These are phyloP conservation scores for Neonectria ditissima DNA, from an alignment of 2,329 filamentous ascomycete genomes.

Conservation along the genomic window DNA sequence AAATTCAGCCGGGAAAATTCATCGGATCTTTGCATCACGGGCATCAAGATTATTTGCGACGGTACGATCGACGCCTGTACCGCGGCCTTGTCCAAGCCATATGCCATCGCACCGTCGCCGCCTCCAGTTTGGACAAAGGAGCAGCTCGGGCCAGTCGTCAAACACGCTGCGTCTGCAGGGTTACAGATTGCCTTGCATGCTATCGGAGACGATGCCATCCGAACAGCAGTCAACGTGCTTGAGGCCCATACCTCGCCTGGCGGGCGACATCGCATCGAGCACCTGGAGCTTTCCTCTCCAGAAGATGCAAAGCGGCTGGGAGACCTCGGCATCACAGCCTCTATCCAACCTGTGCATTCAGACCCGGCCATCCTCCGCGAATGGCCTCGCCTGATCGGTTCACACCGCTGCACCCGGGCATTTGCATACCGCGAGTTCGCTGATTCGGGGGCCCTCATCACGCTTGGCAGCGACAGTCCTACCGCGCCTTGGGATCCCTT, in stretches of 20 bases:
- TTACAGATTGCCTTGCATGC: constrained; percentile 40
- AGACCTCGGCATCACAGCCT: constrained; percentile 21
- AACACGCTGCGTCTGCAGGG: constrained; percentile 9
- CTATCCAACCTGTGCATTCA: constrained; percentile 22
- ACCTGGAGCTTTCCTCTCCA: constrained; percentile 19
- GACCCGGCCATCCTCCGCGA: constrained; percentile 22
- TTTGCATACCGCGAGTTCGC: constrained; percentile 71
- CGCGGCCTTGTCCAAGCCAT: constrained; percentile 66
- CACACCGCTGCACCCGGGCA: constrained; percentile 63
- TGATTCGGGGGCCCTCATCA: constrained; percentile 61
- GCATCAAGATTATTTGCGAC: constrained; percentile 72
- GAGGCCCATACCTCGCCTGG: constrained; percentile 13
- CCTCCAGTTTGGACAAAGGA: constrained; percentile 13
- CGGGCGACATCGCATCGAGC: constrained; percentile 24
- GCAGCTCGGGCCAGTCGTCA: constrained; percentile 14
- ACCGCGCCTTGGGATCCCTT: constrained; percentile 65
- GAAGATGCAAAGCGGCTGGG: constrained; percentile 24
- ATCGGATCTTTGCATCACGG: constrained; percentile 61
- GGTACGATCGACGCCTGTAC: constrained; percentile 73
- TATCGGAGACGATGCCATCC: constrained; percentile 25
- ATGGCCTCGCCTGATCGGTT: constrained; percentile 57
- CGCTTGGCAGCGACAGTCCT: constrained; percentile 66
- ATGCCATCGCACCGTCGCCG: constrained; percentile 42
- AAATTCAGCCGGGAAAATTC: constrained; percentile 47
- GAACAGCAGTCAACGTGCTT: constrained; percentile 20